Conservation (phyloP, 257 asterid species). For the Eucommia ulmoides region DNA sequence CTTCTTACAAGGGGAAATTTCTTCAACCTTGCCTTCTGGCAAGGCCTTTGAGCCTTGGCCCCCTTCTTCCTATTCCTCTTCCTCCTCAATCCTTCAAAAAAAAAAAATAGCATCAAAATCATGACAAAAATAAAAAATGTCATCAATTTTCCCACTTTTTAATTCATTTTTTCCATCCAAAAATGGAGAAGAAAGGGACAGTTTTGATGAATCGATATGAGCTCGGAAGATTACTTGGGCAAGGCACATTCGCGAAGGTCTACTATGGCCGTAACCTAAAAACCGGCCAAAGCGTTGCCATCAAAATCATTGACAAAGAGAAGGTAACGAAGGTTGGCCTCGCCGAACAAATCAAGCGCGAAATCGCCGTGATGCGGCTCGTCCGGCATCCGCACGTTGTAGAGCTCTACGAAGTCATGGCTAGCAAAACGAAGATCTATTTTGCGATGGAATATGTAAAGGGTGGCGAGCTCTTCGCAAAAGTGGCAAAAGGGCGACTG, state of each 20-base stretch:
- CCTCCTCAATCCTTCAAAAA: no score
- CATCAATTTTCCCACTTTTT: no score
- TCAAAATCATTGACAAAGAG: slow-evolving; percentile 64
- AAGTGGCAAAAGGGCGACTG: slow-evolving; percentile 72
- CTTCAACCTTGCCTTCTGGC: no score
- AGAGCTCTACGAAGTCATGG: slow-evolving; percentile 77
- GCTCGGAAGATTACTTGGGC: slow-evolving; percentile 68
- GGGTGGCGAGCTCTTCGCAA: slow-evolving; percentile 85
- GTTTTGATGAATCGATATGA: slow-evolving; percentile 67
- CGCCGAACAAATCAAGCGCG: slow-evolving; percentile 75
- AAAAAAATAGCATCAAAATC: no score
- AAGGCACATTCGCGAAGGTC: slow-evolving; percentile 86
- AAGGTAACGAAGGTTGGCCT: slow-evolving; percentile 50
- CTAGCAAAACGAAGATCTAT: slow-evolving; percentile 67
- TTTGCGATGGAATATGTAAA: slow-evolving; percentile 66
- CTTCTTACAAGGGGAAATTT: no score
- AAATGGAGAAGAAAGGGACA: slow-evolving; percentile 48
- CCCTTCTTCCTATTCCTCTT: no score
- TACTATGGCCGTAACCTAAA: slow-evolving; percentile 51
- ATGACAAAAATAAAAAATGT: no score
- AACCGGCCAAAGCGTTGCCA: slow-evolving; percentile 56
- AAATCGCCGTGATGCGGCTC: slow-evolving; percentile 71
- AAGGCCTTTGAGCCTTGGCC: no score
- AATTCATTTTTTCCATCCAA: no score
- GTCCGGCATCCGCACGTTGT: slow-evolving; percentile 73